A percentile compares a stretch with the other conserved stretches of the same genome.
Conservation (phyloP, 2,329 filamentous ascomycete species). For the Fusarium sp. region DNA sequence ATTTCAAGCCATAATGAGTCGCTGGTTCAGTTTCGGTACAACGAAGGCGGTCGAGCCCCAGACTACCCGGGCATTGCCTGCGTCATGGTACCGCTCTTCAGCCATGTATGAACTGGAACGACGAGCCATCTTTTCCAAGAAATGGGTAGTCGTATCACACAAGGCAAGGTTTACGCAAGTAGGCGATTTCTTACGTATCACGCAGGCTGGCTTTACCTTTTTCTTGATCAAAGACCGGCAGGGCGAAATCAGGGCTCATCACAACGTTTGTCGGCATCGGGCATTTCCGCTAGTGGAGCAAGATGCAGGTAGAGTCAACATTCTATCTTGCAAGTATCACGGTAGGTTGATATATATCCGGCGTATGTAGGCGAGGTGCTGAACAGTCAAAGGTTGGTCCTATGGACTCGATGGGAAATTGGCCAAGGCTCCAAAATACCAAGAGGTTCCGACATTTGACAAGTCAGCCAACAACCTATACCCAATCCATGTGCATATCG, state of each 20-base stretch:
- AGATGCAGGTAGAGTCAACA: neutral
- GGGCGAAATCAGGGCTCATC: neutral
- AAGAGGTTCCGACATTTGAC: neutral
- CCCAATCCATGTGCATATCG: neutral
- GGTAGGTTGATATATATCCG: no score
- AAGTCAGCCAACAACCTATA: neutral
- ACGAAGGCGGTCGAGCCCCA: neutral
- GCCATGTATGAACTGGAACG: neutral
- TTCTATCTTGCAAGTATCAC: neutral
- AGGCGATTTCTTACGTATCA: neutral
- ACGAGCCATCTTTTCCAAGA: neutral
- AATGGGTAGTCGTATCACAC: neutral
- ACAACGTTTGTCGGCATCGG: neutral
- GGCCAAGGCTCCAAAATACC: neutral
- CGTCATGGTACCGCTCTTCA: neutral
- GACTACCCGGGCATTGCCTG: neutral
- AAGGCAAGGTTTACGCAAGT: fast-evolving
- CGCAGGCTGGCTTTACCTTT: neutral
- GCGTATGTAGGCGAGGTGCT: no score
- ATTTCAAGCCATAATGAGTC: neutral
- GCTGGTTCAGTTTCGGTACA: neutral
- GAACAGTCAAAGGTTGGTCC: neutral
- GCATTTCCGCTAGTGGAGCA: neutral
- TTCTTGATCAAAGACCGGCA: neutral
- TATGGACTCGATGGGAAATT: neutral